Percentiles rank a stretch among this genome's conserved stretches.
Evolutionary conservation across 164 flowering plant genomes (phyloP).

Genomic region (Macadamia integrifolia): DNA sequence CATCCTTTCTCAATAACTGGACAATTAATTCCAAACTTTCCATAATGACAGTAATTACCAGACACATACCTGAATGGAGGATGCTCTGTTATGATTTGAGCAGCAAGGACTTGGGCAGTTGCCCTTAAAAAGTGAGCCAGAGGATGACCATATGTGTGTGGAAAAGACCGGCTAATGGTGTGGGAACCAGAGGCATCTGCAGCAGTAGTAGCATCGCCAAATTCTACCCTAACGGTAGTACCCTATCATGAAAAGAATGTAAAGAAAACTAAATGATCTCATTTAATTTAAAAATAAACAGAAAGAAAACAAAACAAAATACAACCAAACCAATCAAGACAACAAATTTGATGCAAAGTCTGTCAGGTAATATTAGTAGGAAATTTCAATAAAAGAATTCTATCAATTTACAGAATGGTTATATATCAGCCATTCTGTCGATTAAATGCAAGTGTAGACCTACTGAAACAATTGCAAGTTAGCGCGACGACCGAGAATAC

Average conservation of each 20-base stretch:
- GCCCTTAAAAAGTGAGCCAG: conserved; percentile 85
- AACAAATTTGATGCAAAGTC: no score
- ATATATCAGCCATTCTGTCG: no score
- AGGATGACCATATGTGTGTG: conserved; percentile 90
- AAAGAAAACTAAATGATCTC: not conserved
- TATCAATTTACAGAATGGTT: no score
- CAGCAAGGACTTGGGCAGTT: conserved; percentile 74
- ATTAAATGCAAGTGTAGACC: no score
- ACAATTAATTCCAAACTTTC: no score
- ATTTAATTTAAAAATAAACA: not conserved
- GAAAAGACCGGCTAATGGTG: conserved; percentile 55
- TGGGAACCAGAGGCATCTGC: conserved; percentile 61
- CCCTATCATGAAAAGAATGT: conserved; percentile 43
- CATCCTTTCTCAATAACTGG: no score
- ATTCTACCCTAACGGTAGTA: conserved; percentile 87
- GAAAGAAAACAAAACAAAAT: not conserved
- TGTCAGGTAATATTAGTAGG: no score
- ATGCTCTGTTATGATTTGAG: conserved; percentile 84
- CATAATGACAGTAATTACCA: not conserved
- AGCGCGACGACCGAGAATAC: no score
- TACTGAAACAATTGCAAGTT: not conserved
- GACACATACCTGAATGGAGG: conserved; percentile 61
- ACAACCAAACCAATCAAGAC: not conserved
- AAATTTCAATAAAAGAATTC: no score
- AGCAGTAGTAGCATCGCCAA: conserved; percentile 77